Conservation (phyloP, 257 asterid genomes). For the Solanum paucissectum region DNA sequence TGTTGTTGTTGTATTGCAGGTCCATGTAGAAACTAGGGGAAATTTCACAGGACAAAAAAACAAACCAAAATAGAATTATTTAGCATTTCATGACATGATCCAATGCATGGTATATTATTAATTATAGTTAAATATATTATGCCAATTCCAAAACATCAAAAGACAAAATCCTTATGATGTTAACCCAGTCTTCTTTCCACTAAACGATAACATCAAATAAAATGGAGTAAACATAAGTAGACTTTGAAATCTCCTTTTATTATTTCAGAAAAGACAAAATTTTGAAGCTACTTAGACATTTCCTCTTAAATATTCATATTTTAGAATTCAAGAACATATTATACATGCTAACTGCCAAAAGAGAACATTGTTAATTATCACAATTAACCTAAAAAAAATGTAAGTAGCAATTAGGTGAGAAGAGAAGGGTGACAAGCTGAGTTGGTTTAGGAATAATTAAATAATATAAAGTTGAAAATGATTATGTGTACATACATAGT, state of each 20-base stretch:
- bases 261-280: neutral
- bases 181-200: neutral
- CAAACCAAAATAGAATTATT: neutral
- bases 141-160: neutral
- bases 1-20: neutral
- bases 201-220: neutral
- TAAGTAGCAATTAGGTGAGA: constrained; percentile 4
- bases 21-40: neutral
- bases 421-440: constrained; percentile 19
- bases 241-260: neutral
- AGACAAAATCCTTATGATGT: neutral
- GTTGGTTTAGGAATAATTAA: constrained; percentile 12
- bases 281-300: neutral
- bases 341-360: neutral
- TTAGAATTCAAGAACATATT: neutral
- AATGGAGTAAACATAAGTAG: neutral
- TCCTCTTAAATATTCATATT: neutral
- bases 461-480: neutral
- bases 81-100: neutral
- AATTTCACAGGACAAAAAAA: neutral
- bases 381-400: neutral
- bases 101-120: neutral
- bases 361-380: neutral
- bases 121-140: neutral
- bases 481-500: neutral